These are phyloP conservation scores for Cyclotella kingstonii DNA, from an alignment of 108 stramenopile genomes.

Conservation along the genomic window DNA sequence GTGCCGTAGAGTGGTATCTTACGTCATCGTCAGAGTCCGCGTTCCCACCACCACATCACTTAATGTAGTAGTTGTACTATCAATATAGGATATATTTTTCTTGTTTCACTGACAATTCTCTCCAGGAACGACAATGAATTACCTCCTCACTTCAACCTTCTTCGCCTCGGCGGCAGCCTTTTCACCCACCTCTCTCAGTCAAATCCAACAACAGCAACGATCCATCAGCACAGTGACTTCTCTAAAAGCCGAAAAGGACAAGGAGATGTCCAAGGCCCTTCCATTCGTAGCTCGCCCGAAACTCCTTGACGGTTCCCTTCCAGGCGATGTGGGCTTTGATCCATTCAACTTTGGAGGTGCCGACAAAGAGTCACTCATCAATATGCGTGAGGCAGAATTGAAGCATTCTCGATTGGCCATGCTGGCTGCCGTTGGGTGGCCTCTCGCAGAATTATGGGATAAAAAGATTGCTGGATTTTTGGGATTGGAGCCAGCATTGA, in stretches of 20 bases:
- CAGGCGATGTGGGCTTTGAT: constrained; percentile 86
- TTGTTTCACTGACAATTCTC: no score
- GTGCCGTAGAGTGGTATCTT: no score
- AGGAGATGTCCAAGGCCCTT: constrained; percentile 68
- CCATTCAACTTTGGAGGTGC: constrained; percentile 74
- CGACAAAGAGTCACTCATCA: constrained; percentile 60
- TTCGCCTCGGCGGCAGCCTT: constrained; percentile 26
- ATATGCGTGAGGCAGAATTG: constrained; percentile 87
- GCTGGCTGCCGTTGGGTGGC: constrained; percentile 88
- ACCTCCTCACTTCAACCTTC: constrained; percentile 7
- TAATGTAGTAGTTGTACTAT: no score
- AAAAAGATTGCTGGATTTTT: constrained; percentile 55
- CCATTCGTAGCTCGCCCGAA: constrained; percentile 77
- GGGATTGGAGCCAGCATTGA: constrained; percentile 60
- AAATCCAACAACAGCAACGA: no score
- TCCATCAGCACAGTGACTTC: no score
- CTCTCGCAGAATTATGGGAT: constrained; percentile 79
- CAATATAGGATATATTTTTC: no score
- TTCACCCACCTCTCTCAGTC: no score
- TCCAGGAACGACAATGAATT: neutral
- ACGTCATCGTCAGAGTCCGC: no score
- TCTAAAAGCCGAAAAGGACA: constrained; percentile 28
- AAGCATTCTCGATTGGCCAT: constrained; percentile 88
- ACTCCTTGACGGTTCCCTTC: constrained; percentile 68
- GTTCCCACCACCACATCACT: neutral